Percentiles rank a stretch among this genome's conserved stretches.
Evolutionary conservation across 2,329 filamentous ascomycete species (phyloP).

Genomic region (Cadophora luteo-olivacea): DNA sequence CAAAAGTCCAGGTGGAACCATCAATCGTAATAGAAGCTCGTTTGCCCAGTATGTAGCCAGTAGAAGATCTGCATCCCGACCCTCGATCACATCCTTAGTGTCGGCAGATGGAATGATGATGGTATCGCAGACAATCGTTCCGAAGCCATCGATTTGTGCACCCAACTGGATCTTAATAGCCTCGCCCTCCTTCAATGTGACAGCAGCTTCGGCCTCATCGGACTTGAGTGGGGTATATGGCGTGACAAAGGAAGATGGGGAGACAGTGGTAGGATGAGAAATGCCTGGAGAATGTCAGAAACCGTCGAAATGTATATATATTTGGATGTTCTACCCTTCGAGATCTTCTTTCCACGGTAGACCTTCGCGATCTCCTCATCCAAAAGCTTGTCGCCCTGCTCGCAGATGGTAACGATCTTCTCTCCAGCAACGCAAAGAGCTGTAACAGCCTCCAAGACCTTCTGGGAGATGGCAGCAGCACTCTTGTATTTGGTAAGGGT

Average conservation of each 20-base stretch:
- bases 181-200: conserved; percentile 83
- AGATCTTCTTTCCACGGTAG: conserved; percentile 97
- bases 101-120: conserved; percentile 73
- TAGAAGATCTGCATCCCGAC: conserved; percentile 83
- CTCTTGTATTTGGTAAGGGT: conserved; percentile 99
- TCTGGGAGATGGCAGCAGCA: conserved; percentile 92
- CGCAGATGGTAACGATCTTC: conserved; percentile 93
- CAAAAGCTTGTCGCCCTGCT: conserved; percentile 93
- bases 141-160: conserved; percentile 97
- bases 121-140: conserved; percentile 94
- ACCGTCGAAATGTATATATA: conserved; percentile 42
- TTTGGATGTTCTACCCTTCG: conserved; percentile 68
- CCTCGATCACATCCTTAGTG: conserved; percentile 68
- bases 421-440: conserved; percentile 79
- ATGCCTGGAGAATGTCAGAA: conserved; percentile 64
- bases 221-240: conserved; percentile 93
- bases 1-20: conserved; percentile 89
- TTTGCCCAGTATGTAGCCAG: conserved; percentile 95
- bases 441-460: conserved; percentile 86
- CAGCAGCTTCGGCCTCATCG: conserved; percentile 83
- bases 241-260: conserved; percentile 91
- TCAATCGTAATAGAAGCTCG: conserved; percentile 88
- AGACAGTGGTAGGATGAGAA: conserved; percentile 93
- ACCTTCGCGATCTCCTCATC: conserved; percentile 95
- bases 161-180: conserved; percentile 98